phyloP scores from a whole-genome alignment of 345 rosid genomes.

The Eutrema yunnanense region DNA sequence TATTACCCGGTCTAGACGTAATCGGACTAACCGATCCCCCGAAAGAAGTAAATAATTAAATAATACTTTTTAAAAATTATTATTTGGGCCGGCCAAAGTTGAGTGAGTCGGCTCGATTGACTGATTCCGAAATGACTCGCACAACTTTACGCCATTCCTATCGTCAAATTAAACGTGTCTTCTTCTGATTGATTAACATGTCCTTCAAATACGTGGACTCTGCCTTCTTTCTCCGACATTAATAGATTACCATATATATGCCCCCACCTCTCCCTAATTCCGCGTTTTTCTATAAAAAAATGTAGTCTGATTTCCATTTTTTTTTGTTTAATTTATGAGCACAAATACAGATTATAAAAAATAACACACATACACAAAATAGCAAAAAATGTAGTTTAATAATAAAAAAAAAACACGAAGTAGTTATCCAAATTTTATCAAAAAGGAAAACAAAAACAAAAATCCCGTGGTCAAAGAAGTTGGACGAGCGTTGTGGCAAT shows the following conservation, averaged over 20 bases:
- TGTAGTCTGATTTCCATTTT: not conserved
- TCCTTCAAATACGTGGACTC: not conserved
- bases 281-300: not conserved
- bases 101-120: constrained; percentile 15
- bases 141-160: constrained; percentile 10
- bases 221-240: not conserved
- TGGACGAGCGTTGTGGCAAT: constrained; percentile 15
- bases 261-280: not conserved
- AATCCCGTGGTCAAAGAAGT: constrained; percentile 6
- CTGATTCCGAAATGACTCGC: not conserved
- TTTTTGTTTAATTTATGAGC: not conserved
- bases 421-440: not conserved
- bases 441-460: too few species aligned
- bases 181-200: not conserved
- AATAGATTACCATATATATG: not conserved
- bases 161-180: constrained; percentile 7
- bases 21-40: constrained; percentile 2
- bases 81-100: constrained; percentile 21
- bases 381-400: too few species aligned
- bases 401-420: not conserved
- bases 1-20: not conserved
- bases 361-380: too few species aligned
- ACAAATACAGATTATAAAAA: not conserved
- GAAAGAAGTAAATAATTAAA: not conserved
- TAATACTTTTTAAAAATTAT: not conserved